Evolutionary conservation across 2,329 filamentous ascomycete species (phyloP).

Genomic region (Geosmithia morbida): DNA sequence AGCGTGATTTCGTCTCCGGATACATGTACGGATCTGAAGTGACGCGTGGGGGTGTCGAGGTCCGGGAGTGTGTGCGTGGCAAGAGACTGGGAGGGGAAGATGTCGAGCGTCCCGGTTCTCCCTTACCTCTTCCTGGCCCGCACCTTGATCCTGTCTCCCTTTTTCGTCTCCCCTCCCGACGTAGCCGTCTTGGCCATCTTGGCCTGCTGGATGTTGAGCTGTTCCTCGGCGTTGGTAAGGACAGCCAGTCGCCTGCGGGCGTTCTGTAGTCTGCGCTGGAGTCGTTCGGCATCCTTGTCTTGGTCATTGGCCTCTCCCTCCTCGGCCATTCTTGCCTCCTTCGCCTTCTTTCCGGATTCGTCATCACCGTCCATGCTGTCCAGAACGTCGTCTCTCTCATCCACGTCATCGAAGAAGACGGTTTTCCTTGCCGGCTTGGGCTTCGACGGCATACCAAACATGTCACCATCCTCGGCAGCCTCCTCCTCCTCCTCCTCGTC

Average conservation of each 20-base stretch:
- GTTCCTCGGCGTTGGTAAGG: constrained; percentile 24
- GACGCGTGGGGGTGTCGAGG: neutral
- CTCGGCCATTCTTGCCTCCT: constrained; percentile 1
- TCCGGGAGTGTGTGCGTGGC: neutral
- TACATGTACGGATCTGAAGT: too few species aligned
- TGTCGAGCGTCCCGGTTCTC: neutral
- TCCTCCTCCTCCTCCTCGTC: constrained; percentile 17
- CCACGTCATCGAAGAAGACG: constrained; percentile 30
- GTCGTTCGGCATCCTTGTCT: constrained; percentile 25
- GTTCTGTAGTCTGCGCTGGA: constrained; percentile 31
- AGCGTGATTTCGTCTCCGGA: too few species aligned
- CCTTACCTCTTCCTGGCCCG: constrained; percentile 44
- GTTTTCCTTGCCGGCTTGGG: constrained; percentile 29
- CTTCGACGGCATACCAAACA: constrained; percentile 12
- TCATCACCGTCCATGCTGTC: constrained; percentile 16
- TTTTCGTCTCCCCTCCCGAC: constrained; percentile 41
- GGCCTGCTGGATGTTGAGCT: constrained; percentile 38
- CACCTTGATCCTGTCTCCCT: constrained; percentile 48
- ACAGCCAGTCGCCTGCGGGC: constrained; percentile 16
- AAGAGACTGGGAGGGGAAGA: neutral
- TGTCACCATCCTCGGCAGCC: constrained; percentile 16
- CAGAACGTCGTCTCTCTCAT: constrained; percentile 17
- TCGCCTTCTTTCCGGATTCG: constrained; percentile 7
- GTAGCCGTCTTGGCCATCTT: constrained; percentile 54
- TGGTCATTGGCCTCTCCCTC: constrained; percentile 14